phyloP scores from a whole-genome alignment of 768 basidiomycete genomes.

The Lactifluus piperatus region DNA sequence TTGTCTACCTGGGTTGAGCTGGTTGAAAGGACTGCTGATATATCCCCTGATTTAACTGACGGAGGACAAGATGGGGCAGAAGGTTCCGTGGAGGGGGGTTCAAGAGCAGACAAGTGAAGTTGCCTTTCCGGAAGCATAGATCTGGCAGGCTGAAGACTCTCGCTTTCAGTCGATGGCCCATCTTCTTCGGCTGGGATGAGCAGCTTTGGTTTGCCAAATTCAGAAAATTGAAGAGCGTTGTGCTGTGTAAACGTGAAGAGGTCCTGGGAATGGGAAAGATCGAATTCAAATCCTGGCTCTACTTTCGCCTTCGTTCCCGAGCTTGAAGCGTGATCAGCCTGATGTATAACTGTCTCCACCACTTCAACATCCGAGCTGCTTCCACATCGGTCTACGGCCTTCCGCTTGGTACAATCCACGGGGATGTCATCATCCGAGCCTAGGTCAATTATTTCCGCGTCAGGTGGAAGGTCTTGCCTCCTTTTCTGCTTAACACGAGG shows the following conservation, averaged over 20 bases:
- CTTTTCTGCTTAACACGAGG: conserved; percentile 4
- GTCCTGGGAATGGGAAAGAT: neutral
- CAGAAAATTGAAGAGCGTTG: neutral
- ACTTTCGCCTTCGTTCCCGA: conserved; percentile 9
- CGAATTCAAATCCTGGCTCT: neutral
- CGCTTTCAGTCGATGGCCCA: neutral
- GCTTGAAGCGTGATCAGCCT: neutral
- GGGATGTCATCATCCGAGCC: conserved; percentile 26
- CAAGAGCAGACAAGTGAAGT: neutral
- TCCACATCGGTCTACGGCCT: conserved; percentile 5
- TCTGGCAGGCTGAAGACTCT: neutral
- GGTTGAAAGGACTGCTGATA: neutral
- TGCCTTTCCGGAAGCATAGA: neutral
- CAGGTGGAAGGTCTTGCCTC: neutral
- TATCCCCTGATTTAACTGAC: neutral
- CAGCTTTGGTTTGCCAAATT: conserved; percentile 12
- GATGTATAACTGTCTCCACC: neutral
- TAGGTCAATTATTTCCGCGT: conserved; percentile 26
- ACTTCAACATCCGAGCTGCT: conserved; percentile 21
- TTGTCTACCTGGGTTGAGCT: neutral
- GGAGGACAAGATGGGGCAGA: neutral
- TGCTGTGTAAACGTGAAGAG: neutral
- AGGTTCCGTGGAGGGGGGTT: neutral
- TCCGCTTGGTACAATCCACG: conserved; percentile 5
- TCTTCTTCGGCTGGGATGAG: neutral